Evolutionary conservation across 192 early-diverging fungal species (phyloP), one percentile per base, ranked within the genome.

Genomic region (Spinellus fusiger): DNA sequence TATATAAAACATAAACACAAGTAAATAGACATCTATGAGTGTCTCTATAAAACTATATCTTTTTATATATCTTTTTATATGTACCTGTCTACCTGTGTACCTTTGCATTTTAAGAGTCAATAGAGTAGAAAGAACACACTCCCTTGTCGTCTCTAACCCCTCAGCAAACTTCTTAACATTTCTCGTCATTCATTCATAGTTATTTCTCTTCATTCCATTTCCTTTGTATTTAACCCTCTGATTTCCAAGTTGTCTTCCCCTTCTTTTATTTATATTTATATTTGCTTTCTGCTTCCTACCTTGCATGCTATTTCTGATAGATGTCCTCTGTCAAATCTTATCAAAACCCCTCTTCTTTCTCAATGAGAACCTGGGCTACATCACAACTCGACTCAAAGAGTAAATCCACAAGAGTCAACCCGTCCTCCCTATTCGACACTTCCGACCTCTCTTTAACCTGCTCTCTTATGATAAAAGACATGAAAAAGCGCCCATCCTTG

Each of bases 261-360:
- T 37, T 37, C 13, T 13, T 37, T 37, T 37, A 5, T 37, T 37
- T 37, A 37, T 37, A 37, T 37, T 37, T 37, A 9, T 37, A 9
- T 37, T 13, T 37, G 15, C 40, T 44, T 44, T 44, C 10, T 12
- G 13, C 15, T 44, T 44, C 18, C 10, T 18, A 5, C 5, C 18
- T 44, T 44, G 40, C 40, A 44, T 44, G 40, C 10, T 44, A 12
- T 12, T 18, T 44, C 40, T 44, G 13, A 18, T 44, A n/a, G 1
- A 44, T 44, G 40, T 44, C 40, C 40, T 44, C 40, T 44, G 40
- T 44, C 40, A 44, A 44, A 44, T 44, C 40, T 44, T 44, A 44
- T 44, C 40, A 12, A 6, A 12, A 18, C 40, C 40, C 40, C 40
- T 44, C 40, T 44, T 44, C 40, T 44, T 44, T 44, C 40, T 44